phyloP scores from a whole-genome alignment of 2,329 filamentous ascomycete species.

The Epichloe glyceriae region DNA sequence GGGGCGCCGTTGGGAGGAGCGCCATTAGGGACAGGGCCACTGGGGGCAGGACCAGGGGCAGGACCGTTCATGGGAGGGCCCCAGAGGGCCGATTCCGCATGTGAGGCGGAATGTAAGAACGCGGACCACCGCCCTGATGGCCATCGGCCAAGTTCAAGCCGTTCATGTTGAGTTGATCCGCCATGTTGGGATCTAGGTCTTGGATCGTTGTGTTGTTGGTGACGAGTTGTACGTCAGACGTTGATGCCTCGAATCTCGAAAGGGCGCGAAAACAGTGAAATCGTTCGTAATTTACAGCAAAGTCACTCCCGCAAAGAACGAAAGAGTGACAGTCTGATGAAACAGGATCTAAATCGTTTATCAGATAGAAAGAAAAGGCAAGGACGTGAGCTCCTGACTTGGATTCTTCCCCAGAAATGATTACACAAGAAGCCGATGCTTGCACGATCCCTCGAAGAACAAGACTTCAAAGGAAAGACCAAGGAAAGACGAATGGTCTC shows the following conservation, averaged over 20 bases:
- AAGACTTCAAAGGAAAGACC: slow-evolving; percentile 34
- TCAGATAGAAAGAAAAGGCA: slow-evolving; percentile 16
- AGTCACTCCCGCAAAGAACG: slow-evolving; percentile 18
- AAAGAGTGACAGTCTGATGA: slow-evolving; percentile 17
- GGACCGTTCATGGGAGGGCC: slow-evolving; percentile 8
- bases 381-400: slow-evolving; percentile 20
- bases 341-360: slow-evolving; percentile 16
- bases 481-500: slow-evolving; percentile 26
- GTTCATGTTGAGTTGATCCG: slow-evolving; percentile 73
- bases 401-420: slow-evolving; percentile 20
- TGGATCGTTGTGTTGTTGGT: neutral
- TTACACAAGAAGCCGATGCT: slow-evolving; percentile 20
- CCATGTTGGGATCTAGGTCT: slow-evolving; percentile 44
- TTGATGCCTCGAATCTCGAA: neutral
- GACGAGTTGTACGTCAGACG: neutral
- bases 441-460: slow-evolving; percentile 27
- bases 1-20: slow-evolving; percentile 13
- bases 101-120: slow-evolving; percentile 78
- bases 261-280: neutral
- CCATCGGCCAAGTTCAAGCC: slow-evolving; percentile 50
- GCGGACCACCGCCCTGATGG: slow-evolving; percentile 19
- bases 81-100: slow-evolving; percentile 45
- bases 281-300: slow-evolving; percentile 8
- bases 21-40: slow-evolving; percentile 12
- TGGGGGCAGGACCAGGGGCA: slow-evolving; percentile 26